These are phyloP conservation scores for Saccharum officinarum DNA, from an alignment of 176 grass and related monocot genomes.

Conservation along the genomic window DNA sequence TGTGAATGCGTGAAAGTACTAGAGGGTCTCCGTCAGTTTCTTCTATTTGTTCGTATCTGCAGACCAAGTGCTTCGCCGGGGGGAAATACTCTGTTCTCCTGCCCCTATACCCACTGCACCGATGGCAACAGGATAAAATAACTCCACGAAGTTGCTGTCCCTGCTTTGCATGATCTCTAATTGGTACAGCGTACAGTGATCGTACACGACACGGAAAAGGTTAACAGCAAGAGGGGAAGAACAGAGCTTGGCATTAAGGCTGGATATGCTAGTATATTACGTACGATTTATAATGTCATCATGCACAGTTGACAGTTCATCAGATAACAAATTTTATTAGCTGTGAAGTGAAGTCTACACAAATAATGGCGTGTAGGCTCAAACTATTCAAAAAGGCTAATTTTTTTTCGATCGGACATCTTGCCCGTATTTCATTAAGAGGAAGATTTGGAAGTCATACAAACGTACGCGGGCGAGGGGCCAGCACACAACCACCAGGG, in stretches of 20 bases:
- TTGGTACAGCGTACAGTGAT: not conserved
- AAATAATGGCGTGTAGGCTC: constrained; percentile 19
- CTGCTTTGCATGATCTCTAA: not conserved
- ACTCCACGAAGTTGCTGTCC: constrained; percentile 3
- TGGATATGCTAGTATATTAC: not conserved
- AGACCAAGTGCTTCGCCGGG: not conserved
- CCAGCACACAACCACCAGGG: too few relatives aligned
- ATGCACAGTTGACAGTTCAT: constrained; percentile 8
- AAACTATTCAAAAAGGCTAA: not conserved
- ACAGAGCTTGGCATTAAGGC: not conserved
- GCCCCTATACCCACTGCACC: not conserved
- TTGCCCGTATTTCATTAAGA: too few relatives aligned
- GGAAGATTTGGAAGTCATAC: too few relatives aligned
- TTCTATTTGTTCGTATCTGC: not conserved
- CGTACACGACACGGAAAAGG: not conserved
- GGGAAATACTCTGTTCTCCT: not conserved
- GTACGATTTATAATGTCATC: not conserved
- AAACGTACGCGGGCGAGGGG: too few relatives aligned
- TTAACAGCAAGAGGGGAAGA: not conserved
- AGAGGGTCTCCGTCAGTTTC: not conserved
- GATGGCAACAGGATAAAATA: not conserved
- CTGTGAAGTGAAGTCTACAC: not conserved
- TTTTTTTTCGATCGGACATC: too few relatives aligned
- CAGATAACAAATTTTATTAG: not conserved
- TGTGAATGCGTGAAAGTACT: not conserved